These are phyloP conservation scores for Colletotrichum sp. DNA, from an alignment of 2,329 filamentous ascomycete genomes.

Conservation along the genomic window DNA sequence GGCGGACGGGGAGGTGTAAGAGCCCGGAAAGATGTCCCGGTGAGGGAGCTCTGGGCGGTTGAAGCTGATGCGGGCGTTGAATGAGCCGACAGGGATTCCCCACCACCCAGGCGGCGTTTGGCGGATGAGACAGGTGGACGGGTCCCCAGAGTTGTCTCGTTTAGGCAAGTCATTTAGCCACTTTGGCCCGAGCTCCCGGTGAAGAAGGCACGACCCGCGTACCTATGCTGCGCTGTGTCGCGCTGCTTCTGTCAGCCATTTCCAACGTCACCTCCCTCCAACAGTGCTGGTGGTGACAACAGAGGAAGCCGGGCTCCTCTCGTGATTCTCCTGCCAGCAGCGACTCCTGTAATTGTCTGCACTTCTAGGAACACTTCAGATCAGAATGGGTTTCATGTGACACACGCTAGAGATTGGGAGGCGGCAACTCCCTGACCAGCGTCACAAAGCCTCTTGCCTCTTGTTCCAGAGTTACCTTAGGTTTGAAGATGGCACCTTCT, in stretches of 20 bases:
- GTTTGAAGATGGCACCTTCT: not conserved
- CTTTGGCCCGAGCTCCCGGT: not conserved
- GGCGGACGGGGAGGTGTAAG: not conserved
- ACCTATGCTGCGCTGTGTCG: not conserved
- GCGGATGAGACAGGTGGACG: not conserved
- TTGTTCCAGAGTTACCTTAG: accelerated
- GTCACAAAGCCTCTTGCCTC: not conserved
- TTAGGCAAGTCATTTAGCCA: constrained; percentile 3
- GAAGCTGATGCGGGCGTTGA: not conserved
- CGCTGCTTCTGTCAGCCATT: not conserved
- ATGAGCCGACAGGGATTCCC: constrained; percentile 13
- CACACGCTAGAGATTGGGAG: not conserved
- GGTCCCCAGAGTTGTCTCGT: not conserved
- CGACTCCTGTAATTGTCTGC: not conserved
- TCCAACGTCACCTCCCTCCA: not conserved
- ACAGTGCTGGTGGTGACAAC: too few species aligned
- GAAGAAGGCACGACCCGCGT: not conserved
- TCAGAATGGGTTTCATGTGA: not conserved
- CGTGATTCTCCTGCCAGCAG: not conserved
- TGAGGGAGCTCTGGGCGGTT: constrained; percentile 12
- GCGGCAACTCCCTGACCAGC: not conserved
- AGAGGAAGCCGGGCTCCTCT: not conserved
- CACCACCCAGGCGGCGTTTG: not conserved
- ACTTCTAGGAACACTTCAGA: not conserved
- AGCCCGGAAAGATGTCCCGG: not conserved